Evolutionary conservation across 1,139 yeast species (phyloP).

Genomic region (Ogataea hybrid): DNA sequence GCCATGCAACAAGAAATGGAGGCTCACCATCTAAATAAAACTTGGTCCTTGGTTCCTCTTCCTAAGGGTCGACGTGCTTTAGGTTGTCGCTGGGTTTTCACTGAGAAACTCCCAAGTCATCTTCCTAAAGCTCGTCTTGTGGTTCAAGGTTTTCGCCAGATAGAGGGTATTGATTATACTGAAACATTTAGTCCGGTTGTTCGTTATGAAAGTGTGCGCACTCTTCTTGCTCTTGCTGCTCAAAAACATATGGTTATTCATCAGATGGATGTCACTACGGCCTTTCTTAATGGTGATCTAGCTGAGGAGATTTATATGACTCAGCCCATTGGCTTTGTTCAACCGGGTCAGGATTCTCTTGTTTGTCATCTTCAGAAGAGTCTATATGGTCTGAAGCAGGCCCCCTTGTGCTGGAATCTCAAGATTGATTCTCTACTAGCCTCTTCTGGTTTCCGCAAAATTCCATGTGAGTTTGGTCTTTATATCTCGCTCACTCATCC

Average conservation of each 20-base stretch:
- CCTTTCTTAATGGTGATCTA: constrained; percentile 20
- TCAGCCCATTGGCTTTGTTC: constrained; percentile 21
- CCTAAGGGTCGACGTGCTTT: constrained; percentile 11
- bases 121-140: constrained; percentile 12
- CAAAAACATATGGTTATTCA: not conserved
- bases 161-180: constrained; percentile 6
- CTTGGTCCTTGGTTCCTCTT: constrained; percentile 3
- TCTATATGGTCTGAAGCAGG: constrained; percentile 27
- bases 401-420: constrained; percentile 25
- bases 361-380: constrained; percentile 22
- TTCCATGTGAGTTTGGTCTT: constrained; percentile 9
- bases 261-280: constrained; percentile 7
- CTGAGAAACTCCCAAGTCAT: constrained; percentile 7
- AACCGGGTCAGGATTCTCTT: constrained; percentile 2
- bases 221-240: constrained; percentile 4
- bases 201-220: constrained; percentile 7
- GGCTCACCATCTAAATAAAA: not conserved
- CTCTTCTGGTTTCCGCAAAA: constrained; percentile 8
- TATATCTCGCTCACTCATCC: constrained; percentile 3
- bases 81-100: constrained; percentile 15
- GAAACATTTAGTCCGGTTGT: constrained; percentile 12
- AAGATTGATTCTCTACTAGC: constrained; percentile 8
- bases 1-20: not conserved
- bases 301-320: constrained; percentile 22
- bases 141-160: constrained; percentile 14